These are phyloP conservation scores for Cytospora schulzeri DNA, from an alignment of 2,329 filamentous ascomycete species.

Conservation along the genomic window DNA sequence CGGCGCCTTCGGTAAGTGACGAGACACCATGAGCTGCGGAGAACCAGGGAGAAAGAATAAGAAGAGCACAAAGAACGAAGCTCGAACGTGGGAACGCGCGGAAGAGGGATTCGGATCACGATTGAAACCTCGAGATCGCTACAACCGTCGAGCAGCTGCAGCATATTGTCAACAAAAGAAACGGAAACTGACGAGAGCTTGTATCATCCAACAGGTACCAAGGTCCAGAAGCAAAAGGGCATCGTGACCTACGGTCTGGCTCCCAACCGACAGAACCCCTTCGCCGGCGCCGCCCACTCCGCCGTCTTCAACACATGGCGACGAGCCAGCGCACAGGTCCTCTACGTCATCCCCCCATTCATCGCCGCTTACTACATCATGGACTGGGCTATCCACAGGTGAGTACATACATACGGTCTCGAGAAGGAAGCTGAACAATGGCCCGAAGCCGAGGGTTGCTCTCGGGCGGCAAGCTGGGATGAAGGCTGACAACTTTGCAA, in stretches of 20 bases:
- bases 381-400: constrained; percentile 92
- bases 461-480: background rate
- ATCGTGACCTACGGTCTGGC: constrained; percentile 75
- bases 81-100: background rate
- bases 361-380: constrained; percentile 78
- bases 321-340: constrained; percentile 80
- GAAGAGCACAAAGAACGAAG: background rate
- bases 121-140: constrained; percentile 15
- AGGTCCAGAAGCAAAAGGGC: constrained; percentile 59
- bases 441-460: background rate
- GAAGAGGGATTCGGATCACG: background rate
- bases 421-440: background rate
- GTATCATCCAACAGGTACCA: constrained; percentile 15
- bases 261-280: constrained; percentile 84
- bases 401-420: constrained; percentile 41
- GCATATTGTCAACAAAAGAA: constrained; percentile 23
- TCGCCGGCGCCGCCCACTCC: constrained; percentile 75
- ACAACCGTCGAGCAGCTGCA: constrained; percentile 32
- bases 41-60: background rate
- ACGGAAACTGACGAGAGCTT: constrained; percentile 42
- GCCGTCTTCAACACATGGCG: constrained; percentile 96
- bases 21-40: background rate
- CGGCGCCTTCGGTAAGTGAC: constrained; percentile 72
- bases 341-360: constrained; percentile 84
- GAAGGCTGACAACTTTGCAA: constrained; percentile 28